Conservation (phyloP, 2,329 filamentous ascomycete genomes). For the Colletotrichum tofieldiae region DNA sequence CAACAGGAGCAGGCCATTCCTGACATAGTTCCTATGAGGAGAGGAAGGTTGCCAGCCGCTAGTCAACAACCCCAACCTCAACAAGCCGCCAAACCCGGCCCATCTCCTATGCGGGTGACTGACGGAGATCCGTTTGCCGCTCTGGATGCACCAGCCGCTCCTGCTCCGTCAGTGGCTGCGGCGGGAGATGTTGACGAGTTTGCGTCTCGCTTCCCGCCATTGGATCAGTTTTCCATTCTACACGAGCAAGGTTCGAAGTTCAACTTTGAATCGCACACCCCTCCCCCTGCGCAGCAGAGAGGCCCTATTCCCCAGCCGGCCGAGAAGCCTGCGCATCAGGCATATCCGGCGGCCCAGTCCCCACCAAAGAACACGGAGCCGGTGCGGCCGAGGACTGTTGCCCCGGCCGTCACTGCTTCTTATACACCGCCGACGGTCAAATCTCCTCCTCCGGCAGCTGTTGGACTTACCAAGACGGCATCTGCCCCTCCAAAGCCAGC, state of each 20-base stretch:
- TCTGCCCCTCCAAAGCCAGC: constrained; percentile 60
- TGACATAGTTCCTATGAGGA: constrained; percentile 93
- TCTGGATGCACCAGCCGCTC: constrained; percentile 76
- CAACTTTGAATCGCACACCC: constrained; percentile 78
- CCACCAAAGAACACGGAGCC: constrained; percentile 34
- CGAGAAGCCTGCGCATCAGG: constrained; percentile 86
- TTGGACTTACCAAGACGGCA: constrained; percentile 51
- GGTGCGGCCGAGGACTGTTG: constrained; percentile 40
- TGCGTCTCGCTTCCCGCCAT: constrained; percentile 86
- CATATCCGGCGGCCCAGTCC: constrained; percentile 69
- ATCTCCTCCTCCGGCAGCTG: constrained; percentile 40
- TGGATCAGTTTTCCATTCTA: constrained; percentile 93
- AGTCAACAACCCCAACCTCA: constrained; percentile 56
- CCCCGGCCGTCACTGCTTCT: constrained; percentile 48
- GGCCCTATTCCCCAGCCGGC: constrained; percentile 78
- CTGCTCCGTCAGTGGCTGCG: constrained; percentile 53
- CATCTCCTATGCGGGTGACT: constrained; percentile 79
- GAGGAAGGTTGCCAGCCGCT: constrained; percentile 78
- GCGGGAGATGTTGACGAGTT: constrained; percentile 80
- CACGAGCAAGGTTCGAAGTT: constrained; percentile 90
- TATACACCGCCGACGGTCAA: constrained; percentile 49
- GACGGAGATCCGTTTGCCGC: constrained; percentile 91
- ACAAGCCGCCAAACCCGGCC: constrained; percentile 69
- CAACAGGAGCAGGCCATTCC: constrained; percentile 83
- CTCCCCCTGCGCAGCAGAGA: constrained; percentile 65